These are phyloP conservation scores for Ophiostoma angusticollis DNA, from an alignment of 2,329 filamentous ascomycete species.

Conservation along the genomic window DNA sequence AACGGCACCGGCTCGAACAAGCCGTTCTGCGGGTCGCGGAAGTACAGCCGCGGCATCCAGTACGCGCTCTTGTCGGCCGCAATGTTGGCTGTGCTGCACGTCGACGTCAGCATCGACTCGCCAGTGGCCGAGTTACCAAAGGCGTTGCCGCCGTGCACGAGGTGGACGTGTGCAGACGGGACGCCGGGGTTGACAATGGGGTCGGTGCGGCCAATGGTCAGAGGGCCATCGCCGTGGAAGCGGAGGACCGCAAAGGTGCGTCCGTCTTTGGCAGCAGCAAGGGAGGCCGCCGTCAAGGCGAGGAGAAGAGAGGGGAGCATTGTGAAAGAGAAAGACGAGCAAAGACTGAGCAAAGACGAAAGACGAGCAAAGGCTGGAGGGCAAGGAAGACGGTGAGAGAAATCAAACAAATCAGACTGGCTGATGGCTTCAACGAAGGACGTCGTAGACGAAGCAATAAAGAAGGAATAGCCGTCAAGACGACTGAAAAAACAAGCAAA, in stretches of 20 bases:
- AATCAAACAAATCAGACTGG: too few species aligned
- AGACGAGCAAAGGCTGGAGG: too few species aligned
- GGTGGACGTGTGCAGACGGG: conserved; percentile 52
- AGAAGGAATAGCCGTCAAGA: too few species aligned
- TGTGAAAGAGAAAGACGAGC: too few species aligned
- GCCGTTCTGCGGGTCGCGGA: conserved; percentile 47
- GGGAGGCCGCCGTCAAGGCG: too few species aligned
- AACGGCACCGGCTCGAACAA: conserved; percentile 53
- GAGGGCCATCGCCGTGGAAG: conserved; percentile 53
- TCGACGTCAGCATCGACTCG: conserved; percentile 43
- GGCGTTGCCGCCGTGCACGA: conserved; percentile 55
- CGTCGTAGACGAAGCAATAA: too few species aligned
- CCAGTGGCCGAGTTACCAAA: conserved; percentile 52
- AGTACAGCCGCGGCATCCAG: conserved; percentile 64
- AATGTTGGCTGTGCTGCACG: conserved; percentile 58
- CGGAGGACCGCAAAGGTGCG: conserved; percentile 56
- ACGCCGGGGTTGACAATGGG: conserved; percentile 53
- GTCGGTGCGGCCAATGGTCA: conserved; percentile 49
- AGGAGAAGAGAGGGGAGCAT: too few species aligned
- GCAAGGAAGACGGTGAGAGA: too few species aligned
- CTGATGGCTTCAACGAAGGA: too few species aligned
- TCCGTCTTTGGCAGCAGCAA: conserved; percentile 27
- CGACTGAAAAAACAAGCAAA: too few species aligned
- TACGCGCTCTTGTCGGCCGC: conserved; percentile 61
- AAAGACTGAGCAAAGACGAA: too few species aligned